Percentiles rank a stretch among this genome's conserved stretches.
Conservation (phyloP, 176 grass and related monocot genomes). For the Pontederia crassipes region DNA sequence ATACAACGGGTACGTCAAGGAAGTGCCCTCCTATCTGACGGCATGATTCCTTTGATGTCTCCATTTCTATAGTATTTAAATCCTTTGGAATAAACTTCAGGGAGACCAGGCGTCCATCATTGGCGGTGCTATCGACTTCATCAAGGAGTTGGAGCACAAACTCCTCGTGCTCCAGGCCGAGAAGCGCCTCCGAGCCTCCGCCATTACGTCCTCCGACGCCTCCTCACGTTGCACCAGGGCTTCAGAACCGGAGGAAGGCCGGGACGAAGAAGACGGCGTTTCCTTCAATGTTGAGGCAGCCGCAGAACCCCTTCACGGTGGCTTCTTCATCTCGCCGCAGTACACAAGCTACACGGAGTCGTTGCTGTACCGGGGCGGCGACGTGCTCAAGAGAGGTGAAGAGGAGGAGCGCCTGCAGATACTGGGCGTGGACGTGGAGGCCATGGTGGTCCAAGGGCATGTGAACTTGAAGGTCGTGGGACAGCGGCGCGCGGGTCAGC, state of each 20-base stretch:
- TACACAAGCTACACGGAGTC: slow-evolving; percentile 53
- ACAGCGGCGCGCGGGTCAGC: slow-evolving; percentile 32
- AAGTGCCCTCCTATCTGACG: neutral
- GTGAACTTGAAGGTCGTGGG: slow-evolving; percentile 68
- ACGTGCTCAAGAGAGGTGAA: slow-evolving; percentile 47
- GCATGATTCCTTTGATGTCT: neutral
- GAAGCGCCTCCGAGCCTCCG: slow-evolving; percentile 12
- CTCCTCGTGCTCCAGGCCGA: slow-evolving; percentile 55
- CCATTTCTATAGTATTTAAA: neutral
- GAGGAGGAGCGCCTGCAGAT: neutral
- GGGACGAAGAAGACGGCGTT: too few relatives aligned
- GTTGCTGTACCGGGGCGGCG: slow-evolving; percentile 4
- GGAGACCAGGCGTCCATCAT: slow-evolving; percentile 94
- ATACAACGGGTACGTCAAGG: slow-evolving; percentile 50
- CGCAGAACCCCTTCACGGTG: slow-evolving; percentile 16
- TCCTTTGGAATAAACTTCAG: slow-evolving; percentile 12
- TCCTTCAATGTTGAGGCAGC: too few relatives aligned
- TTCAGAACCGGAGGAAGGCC: too few relatives aligned
- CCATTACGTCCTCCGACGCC: neutral
- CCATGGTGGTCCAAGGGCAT: slow-evolving; percentile 54
- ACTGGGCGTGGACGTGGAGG: slow-evolving; percentile 21
- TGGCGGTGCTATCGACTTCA: slow-evolving; percentile 81
- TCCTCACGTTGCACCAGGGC: neutral
- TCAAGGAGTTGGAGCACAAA: slow-evolving; percentile 89
- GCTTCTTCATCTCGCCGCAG: slow-evolving; percentile 84